Evolutionary conservation across 331 rosid genomes (phyloP).

Genomic region (Prunus yedoensis): DNA sequence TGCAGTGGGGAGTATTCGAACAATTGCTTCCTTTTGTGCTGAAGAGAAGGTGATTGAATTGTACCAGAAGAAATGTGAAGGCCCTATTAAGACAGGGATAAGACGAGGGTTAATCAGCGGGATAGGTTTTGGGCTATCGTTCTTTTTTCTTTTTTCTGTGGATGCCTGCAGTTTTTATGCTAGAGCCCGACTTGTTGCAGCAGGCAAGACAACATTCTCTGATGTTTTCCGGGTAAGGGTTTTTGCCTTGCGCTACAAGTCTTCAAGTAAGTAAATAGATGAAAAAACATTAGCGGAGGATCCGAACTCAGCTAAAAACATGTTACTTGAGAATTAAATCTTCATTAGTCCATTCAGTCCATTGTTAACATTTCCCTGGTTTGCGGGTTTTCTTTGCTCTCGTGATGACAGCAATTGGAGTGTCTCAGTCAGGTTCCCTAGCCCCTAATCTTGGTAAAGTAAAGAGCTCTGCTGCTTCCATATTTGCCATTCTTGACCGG

Average conservation of each 20-base stretch:
- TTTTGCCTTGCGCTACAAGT: background rate
- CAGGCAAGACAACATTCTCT: conserved; percentile 39
- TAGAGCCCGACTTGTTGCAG: conserved; percentile 43
- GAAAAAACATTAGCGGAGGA: background rate
- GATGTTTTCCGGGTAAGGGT: conserved; percentile 45
- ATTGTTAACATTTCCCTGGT: background rate
- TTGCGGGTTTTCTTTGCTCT: conserved; percentile 62
- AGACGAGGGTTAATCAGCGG: conserved; percentile 51
- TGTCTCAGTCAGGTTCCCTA: conserved; percentile 75
- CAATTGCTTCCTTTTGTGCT: conserved; percentile 80
- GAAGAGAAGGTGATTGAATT: conserved; percentile 57
- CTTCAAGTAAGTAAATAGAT: background rate
- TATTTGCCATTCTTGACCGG: conserved; percentile 67
- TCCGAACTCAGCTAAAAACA: background rate
- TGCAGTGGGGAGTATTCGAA: conserved; percentile 76
- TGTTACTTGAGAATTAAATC: background rate
- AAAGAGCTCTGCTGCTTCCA: conserved; percentile 67
- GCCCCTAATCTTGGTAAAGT: conserved; percentile 71
- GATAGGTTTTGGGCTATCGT: conserved; percentile 45
- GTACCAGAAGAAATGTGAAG: conserved; percentile 59
- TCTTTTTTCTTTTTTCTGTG: conserved; percentile 31
- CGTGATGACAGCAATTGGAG: conserved; percentile 61
- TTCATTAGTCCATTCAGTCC: background rate
- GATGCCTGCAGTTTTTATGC: conserved; percentile 49
- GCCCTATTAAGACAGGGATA: conserved; percentile 46